Evolutionary conservation across 345 rosid genomes (phyloP), one percentile per base, ranked within the genome.

Genomic region (Populus ilicifolia): DNA sequence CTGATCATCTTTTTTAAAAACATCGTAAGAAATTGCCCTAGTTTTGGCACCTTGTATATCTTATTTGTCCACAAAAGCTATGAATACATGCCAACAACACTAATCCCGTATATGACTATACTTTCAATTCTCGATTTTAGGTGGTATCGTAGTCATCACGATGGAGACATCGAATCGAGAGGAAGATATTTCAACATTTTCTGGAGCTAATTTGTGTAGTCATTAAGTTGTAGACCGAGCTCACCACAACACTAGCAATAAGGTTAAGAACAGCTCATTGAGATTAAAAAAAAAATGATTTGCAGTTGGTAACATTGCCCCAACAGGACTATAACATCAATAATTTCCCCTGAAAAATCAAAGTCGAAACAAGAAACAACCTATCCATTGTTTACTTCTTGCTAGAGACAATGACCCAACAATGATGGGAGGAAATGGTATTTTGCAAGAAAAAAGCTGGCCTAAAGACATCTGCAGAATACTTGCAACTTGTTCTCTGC

Each of bases 261-360:
- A 76, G 69, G 69, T 70, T 35, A 59, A 74, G 30, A 69, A 44
- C 64, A 59, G 20, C 14, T 14, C 70, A 2, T 25, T 67, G 6
- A 38, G 1, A 48, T 44, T 78, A 77, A 74, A 70, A 14, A 74
- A 52, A 65, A 70, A 12, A 54, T 63, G 63, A 72, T 41, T 9
- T 52, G 56, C 73, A 92, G 94, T 96, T 86, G 94, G 81, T 76
- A 83, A 77, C 62, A 79, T 85, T 39, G 89, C 89, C 85, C 46
- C 81, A 56, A 80, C 46, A 64, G 90, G 74, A 2, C 29, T 23
- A 66, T 77, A 70, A 76, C 69, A 69, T 79, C 77, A 80, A 65
- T n/a, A 76, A 7, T 62, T 80, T 63, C 21, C 25, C 85, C 97
- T 91, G 86, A 54, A 76, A 86, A 43, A 46, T 23, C 6, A 56